phyloP scores from a whole-genome alignment of 192 early-diverging fungal species.

The Coemansia sp. region DNA sequence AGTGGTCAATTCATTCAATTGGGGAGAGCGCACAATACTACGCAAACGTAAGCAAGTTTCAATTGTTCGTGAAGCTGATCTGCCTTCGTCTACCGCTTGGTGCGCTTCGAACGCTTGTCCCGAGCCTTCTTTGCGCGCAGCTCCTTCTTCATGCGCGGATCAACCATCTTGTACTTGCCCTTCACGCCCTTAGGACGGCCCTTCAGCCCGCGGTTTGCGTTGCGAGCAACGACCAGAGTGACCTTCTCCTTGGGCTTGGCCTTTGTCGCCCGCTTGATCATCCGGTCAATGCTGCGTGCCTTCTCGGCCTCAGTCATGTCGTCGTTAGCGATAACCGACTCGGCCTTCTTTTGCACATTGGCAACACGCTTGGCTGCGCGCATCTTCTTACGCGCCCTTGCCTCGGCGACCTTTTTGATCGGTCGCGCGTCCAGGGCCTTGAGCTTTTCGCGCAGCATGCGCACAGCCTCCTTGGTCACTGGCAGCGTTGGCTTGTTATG shows the following conservation, averaged over 20 bases:
- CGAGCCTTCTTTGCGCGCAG: slow-evolving; percentile 74
- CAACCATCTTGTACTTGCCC: slow-evolving; percentile 98
- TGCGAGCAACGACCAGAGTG: slow-evolving; percentile 89
- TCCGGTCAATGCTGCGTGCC: slow-evolving; percentile 73
- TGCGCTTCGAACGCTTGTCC: slow-evolving; percentile 40
- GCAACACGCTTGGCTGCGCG: slow-evolving; percentile 72
- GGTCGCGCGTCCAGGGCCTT: slow-evolving; percentile 93
- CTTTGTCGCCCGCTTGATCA: slow-evolving; percentile 83
- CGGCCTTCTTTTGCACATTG: slow-evolving; percentile 88
- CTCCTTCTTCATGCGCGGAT: slow-evolving; percentile 96
- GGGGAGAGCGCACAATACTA: not conserved
- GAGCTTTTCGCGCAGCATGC: slow-evolving; percentile 78
- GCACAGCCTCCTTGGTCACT: slow-evolving; percentile 95
- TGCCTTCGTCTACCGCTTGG: slow-evolving; percentile 12
- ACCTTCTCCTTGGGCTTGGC: slow-evolving; percentile 74
- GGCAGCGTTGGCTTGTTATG: slow-evolving; percentile 90
- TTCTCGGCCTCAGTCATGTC: slow-evolving; percentile 92
- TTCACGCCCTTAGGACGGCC: slow-evolving; percentile 97
- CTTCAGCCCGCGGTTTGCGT: slow-evolving; percentile 75
- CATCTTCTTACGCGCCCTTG: slow-evolving; percentile 95
- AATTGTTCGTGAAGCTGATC: not conserved
- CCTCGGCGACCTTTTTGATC: slow-evolving; percentile 99
- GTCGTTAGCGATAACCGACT: slow-evolving; percentile 78
- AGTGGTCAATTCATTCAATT: not conserved
- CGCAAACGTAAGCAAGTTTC: not conserved